Base-by-base conservation (phyloP, 805 yeast genomes). In the Candida odintsovae region DNA sequence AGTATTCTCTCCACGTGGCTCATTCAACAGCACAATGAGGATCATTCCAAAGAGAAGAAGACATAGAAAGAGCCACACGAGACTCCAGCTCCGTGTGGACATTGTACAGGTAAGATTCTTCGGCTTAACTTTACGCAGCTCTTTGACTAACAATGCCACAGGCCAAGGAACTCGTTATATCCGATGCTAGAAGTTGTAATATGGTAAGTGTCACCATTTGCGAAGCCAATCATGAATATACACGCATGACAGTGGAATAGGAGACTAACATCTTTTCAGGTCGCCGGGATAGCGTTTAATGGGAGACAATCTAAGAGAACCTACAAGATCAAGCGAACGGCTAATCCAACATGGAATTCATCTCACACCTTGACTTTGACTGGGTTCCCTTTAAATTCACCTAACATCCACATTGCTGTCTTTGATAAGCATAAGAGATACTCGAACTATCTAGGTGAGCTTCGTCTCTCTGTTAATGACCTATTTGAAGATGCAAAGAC, bases 381-480 rank as follows among this genome's bases (percentile, higher is more conserved):
- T 0, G 38, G 43, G 1, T 39, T 42, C 8, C 45, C 45, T 3
- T 16, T 48, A 8, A 44, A 51, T 10, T 54, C 53, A 19, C 49
- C 55, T 9, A 47, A 50, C 7, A 15, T 61, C 1, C 59, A 55
- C 22, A 43, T 61, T 15, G 61, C 57, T 0, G 54, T 61, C 2
- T 58, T 54, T 28, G 64, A 61, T 40, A 57, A 51, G 33, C 64
- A 61, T 37, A 50, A 57, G 20, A 50, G 44, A 29, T 61, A 59
- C 22, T 55, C 59, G 13, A 57, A 55, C 25, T 59, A 61, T 20
- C 42, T 61, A 3, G 64, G 64, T 1, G 64, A 61, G 40, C 42
- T 61, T 6, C 48, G 63, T 29, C 47, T 61, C 1, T 52, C 60
- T 3, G 31, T 63, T 12, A 21, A 47, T 8, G 57, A 56, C 12